These are phyloP conservation scores for Sclerotinia spermophila DNA, from an alignment of 2,329 filamentous ascomycete species.

Conservation along the genomic window DNA sequence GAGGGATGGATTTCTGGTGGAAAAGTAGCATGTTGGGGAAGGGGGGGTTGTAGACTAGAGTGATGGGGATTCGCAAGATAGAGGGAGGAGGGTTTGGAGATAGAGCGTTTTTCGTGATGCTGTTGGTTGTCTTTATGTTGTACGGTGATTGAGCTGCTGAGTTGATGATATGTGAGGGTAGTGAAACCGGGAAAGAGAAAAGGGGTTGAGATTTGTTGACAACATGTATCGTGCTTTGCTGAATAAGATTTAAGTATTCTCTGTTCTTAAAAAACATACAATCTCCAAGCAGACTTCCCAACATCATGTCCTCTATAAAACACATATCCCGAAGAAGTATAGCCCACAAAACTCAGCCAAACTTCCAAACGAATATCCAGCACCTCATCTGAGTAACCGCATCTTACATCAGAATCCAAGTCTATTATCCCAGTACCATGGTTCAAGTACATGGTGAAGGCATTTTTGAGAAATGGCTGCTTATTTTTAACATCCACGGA, in stretches of 20 bases:
- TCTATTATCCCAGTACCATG: not conserved
- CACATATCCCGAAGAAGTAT: not conserved
- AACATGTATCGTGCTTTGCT: not conserved
- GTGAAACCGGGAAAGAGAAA: not conserved
- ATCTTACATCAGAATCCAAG: not conserved
- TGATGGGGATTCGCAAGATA: not conserved
- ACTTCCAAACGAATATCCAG: not conserved
- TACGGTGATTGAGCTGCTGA: not conserved
- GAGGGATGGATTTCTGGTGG: not conserved
- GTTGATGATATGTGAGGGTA: not conserved
- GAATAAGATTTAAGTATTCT: not conserved
- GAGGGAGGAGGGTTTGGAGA: not conserved
- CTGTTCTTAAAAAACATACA: too few species aligned
- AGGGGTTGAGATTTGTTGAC: not conserved
- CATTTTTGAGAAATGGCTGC: not conserved
- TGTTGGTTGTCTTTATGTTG: not conserved
- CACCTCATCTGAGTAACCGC: not conserved
- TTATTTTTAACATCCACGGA: not conserved
- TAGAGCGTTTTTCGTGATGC: not conserved
- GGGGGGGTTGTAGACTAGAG: not conserved
- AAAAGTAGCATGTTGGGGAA: not conserved
- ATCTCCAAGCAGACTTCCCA: too few species aligned
- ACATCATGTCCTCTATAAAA: not conserved
- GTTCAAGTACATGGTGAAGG: not conserved
- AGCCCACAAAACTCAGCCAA: not conserved